Base-by-base conservation (phyloP, 164 flowering plant species). In the Amborella trichopoda region DNA sequence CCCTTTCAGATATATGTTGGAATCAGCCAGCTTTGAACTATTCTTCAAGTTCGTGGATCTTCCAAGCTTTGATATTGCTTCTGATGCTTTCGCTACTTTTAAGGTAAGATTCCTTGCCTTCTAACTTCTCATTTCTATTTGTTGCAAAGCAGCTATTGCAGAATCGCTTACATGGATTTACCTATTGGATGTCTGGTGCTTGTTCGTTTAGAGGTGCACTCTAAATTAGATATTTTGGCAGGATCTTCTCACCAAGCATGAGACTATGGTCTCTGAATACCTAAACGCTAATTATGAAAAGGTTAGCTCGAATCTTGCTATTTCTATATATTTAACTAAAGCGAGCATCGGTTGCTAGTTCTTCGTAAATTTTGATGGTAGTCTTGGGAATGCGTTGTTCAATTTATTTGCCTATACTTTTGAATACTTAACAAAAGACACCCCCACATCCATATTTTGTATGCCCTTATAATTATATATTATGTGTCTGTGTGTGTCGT, bases 41-140 rank as follows among this genome's bases (percentile, higher is more conserved):
- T 91, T 91, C 70, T 82, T 84, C 78, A 91, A 87, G 62, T 91
- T 75, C 68, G 84, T 91, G 54, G 99, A 87, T 65, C 71, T 84
- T 45, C 94, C 95, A 26, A 80, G 69, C 56, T 91, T 91, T 64
- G 99, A 88, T 68, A 76, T 84, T 59, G 82, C 95, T 47, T 80
- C 99, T 24, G 99, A 91, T 77, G 96, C 99, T 43, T 88, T 88
- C 60, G 60, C 77, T 24, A 91, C 99, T 30, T 91, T 84, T 68
- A 91, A 87, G 99, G 99, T 84, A 45, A 62, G 70, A 49, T 39
- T 38, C 52, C 23, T 11, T 33, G 27, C 47, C 53, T 41, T 55
- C 19, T 42, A 11, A 50, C 26, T 49, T 50, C 37, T 47, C 17
- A 13, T 39, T 18, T 41, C 48, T 54, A 14, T 39, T 48, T 46